Evolutionary conservation across 176 grass and related monocot species (phyloP).

Genomic region (sorghum (Sorghum bicolor)): DNA sequence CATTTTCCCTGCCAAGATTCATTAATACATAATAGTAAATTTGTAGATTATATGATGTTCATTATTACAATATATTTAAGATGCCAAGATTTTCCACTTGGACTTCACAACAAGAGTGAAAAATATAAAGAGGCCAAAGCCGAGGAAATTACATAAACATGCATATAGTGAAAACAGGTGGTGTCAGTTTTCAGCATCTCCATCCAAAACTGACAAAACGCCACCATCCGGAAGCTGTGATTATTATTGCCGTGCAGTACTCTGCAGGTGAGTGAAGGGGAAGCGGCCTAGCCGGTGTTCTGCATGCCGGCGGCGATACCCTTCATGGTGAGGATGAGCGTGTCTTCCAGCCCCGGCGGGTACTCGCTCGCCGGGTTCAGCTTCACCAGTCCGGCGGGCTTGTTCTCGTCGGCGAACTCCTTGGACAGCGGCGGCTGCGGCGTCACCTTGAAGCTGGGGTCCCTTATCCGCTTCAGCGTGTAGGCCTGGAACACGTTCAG

Average conservation of each 20-base stretch:
- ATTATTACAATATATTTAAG: not conserved
- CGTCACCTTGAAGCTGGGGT: constrained; percentile 37
- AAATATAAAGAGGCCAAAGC: not conserved
- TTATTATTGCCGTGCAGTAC: not conserved
- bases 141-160: not conserved
- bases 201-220: not conserved
- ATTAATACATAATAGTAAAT: not conserved
- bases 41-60: not conserved
- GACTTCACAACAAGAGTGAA: not conserved
- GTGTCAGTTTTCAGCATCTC: not conserved
- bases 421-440: constrained; percentile 34
- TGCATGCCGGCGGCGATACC: constrained; percentile 86
- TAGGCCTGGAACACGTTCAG: constrained; percentile 69
- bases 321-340: constrained; percentile 88
- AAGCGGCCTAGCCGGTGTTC: constrained; percentile 57
- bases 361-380: constrained; percentile 63
- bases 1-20: not conserved
- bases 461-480: constrained; percentile 61
- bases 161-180: not conserved
- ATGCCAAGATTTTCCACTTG: not conserved
- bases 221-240: not conserved
- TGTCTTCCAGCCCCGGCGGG: constrained; percentile 64
- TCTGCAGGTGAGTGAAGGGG: not conserved
- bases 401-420: constrained; percentile 31
- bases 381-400: constrained; percentile 44